Conservation (phyloP, 1,284 basidiomycete genomes). For the Volvariella surrecta region DNA sequence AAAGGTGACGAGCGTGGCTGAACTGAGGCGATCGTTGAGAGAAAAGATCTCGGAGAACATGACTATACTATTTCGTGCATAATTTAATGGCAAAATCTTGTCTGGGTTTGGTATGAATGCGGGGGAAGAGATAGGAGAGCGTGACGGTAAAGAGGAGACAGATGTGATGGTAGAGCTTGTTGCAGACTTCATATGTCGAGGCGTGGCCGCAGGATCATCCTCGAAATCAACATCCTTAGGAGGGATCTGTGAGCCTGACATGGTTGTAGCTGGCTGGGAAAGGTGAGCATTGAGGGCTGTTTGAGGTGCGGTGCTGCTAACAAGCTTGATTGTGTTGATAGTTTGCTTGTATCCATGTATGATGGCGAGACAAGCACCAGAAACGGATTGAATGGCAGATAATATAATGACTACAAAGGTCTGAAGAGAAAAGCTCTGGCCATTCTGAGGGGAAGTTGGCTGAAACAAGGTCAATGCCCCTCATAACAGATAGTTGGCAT, state of each 20-base stretch:
- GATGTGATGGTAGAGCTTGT: constrained; percentile 12
- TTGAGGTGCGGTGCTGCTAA: constrained; percentile 38
- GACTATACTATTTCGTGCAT: constrained; percentile 27
- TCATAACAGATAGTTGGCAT: constrained; percentile 6
- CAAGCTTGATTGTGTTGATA: constrained; percentile 52
- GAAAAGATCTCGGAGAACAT: constrained; percentile 43
- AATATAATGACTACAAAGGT: constrained; percentile 56
- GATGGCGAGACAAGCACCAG: constrained; percentile 55
- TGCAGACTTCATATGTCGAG: constrained; percentile 10
- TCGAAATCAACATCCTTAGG: too few relatives aligned
- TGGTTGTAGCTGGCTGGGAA: background rate
- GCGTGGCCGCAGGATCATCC: constrained; percentile 5
- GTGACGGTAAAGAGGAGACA: constrained; percentile 13
- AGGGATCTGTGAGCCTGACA: too few relatives aligned
- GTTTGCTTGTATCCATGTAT: constrained; percentile 62
- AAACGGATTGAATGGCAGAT: constrained; percentile 64
- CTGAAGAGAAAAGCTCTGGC: constrained; percentile 42
- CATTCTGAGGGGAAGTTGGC: constrained; percentile 17
- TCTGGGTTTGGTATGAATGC: constrained; percentile 7
- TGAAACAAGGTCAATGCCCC: constrained; percentile 10
- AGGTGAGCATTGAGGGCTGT: constrained; percentile 9
- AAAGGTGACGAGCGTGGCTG: constrained; percentile 30
- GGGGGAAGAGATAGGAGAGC: constrained; percentile 8
- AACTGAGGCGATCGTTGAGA: constrained; percentile 34
- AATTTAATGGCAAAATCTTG: constrained; percentile 16